Conservation (phyloP, 1,284 basidiomycete genomes). For the Vanrija sp. region DNA sequence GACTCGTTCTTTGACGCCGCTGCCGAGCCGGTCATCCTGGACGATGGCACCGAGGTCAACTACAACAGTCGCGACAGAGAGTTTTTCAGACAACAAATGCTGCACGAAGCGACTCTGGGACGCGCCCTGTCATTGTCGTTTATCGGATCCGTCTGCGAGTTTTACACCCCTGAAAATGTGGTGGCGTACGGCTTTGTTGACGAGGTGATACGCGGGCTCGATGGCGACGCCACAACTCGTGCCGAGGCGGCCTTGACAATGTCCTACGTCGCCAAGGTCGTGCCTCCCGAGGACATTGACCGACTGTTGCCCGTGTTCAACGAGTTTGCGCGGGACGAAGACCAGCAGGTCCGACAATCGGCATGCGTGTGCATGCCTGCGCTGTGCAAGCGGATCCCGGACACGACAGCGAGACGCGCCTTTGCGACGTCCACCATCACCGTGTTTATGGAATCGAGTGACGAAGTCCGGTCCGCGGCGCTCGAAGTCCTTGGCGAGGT, state of each 20-base stretch:
- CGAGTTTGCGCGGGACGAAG: conserved; percentile 62
- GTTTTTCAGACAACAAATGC: conserved; percentile 40
- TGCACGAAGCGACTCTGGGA: conserved; percentile 74
- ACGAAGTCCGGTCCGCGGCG: conserved; percentile 72
- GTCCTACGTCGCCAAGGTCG: conserved; percentile 79
- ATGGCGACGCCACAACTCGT: conserved; percentile 76
- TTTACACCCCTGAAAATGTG: conserved; percentile 60
- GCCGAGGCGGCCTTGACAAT: conserved; percentile 86
- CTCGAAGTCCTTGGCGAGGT: conserved; percentile 89
- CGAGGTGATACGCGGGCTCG: conserved; percentile 73
- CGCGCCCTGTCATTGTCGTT: conserved; percentile 88
- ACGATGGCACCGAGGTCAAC: conserved; percentile 1
- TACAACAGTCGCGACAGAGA: conserved; percentile 18
- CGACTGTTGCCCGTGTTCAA: conserved; percentile 76
- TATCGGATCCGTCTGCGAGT: conserved; percentile 60
- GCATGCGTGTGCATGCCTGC: conserved; percentile 81
- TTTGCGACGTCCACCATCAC: conserved; percentile 64
- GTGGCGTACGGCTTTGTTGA: conserved; percentile 65
- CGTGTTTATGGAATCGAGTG: conserved; percentile 63
- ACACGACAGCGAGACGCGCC: conserved; percentile 55
- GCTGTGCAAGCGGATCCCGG: conserved; percentile 62
- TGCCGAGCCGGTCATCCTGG: conserved; percentile 12
- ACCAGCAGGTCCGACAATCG: conserved; percentile 84
- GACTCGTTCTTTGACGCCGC: conserved; percentile 32
- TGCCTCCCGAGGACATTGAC: conserved; percentile 65